Conservation (phyloP, 345 rosid genomes). For the Raphanus sativus region DNA sequence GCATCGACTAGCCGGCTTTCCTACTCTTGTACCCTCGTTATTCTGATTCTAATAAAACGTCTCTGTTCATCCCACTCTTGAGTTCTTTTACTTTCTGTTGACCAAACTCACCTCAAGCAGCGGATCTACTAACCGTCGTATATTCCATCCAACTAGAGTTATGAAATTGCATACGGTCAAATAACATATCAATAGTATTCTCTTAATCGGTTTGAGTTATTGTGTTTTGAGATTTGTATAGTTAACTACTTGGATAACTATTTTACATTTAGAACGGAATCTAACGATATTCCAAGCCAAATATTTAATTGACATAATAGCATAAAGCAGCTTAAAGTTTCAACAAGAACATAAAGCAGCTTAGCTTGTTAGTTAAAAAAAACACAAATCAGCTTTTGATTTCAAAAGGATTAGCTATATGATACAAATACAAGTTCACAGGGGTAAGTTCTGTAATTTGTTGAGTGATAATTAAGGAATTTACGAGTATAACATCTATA, state of each 20-base stretch:
- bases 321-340: not conserved
- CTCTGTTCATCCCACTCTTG: too few species aligned
- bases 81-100: too few species aligned
- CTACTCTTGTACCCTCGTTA: too few species aligned
- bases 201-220: not conserved
- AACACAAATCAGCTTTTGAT: not conserved
- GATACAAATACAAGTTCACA: constrained; percentile 3
- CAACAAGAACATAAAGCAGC: too few species aligned
- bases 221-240: not conserved
- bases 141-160: not conserved
- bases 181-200: not conserved
- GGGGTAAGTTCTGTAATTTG: constrained; percentile 5
- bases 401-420: not conserved
- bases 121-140: not conserved
- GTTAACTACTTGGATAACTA: not conserved
- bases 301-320: not conserved
- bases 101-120: too few species aligned
- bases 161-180: not conserved
- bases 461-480: constrained; percentile 11
- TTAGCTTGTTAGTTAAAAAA: not conserved
- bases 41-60: too few species aligned
- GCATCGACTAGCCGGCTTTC: too few species aligned
- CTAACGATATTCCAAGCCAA: not conserved
- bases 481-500: constrained; percentile 8
- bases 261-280: not conserved